Evolutionary conservation across 495 filamentous ascomycete genomes (phyloP).

Genomic region (Aspergillus steynii): DNA sequence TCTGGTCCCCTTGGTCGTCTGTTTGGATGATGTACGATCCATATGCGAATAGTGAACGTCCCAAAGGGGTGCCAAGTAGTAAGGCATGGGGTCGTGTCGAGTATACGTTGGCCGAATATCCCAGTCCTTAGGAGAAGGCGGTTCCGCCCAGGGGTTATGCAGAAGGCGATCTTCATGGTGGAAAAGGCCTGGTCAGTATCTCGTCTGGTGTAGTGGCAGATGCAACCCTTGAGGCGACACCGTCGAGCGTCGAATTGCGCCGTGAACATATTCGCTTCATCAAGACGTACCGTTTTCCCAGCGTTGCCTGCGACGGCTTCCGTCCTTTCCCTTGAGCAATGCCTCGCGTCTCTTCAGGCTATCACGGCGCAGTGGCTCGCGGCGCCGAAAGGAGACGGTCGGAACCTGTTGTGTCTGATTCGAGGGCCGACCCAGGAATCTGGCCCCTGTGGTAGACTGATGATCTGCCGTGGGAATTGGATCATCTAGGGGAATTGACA

Average conservation of each 20-base stretch:
- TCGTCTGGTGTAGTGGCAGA: not conserved
- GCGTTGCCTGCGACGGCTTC: slow-evolving; percentile 79
- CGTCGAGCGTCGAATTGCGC: too few species aligned
- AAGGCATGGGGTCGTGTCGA: slow-evolving; percentile 71
- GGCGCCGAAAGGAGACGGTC: slow-evolving; percentile 41
- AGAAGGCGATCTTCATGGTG: slow-evolving; percentile 70
- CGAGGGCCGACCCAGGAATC: slow-evolving; percentile 16
- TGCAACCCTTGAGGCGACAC: not conserved
- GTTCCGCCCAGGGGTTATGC: slow-evolving; percentile 80
- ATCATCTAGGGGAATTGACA: slow-evolving; percentile 55
- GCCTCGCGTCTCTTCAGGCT: slow-evolving; percentile 71
- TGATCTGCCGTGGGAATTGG: slow-evolving; percentile 20
- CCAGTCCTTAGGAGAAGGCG: slow-evolving; percentile 82
- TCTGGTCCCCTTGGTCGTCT: slow-evolving; percentile 36
- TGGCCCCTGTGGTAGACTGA: slow-evolving; percentile 23
- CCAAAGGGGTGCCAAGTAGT: slow-evolving; percentile 87
- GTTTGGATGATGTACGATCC: slow-evolving; percentile 38
- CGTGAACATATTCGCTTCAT: not conserved
- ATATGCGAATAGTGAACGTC: slow-evolving; percentile 63
- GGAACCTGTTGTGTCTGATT: slow-evolving; percentile 26
- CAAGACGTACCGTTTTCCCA: slow-evolving; percentile 87
- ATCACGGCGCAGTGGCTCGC: slow-evolving; percentile 56
- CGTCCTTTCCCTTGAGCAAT: slow-evolving; percentile 87
- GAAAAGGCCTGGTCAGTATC: slow-evolving; percentile 18
- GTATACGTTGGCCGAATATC: slow-evolving; percentile 74